A percentile compares a stretch with the other conserved stretches of the same genome.
These are phyloP conservation scores for Polyporus tsugae DNA, from an alignment of 1,284 basidiomycete species.

Conservation along the genomic window DNA sequence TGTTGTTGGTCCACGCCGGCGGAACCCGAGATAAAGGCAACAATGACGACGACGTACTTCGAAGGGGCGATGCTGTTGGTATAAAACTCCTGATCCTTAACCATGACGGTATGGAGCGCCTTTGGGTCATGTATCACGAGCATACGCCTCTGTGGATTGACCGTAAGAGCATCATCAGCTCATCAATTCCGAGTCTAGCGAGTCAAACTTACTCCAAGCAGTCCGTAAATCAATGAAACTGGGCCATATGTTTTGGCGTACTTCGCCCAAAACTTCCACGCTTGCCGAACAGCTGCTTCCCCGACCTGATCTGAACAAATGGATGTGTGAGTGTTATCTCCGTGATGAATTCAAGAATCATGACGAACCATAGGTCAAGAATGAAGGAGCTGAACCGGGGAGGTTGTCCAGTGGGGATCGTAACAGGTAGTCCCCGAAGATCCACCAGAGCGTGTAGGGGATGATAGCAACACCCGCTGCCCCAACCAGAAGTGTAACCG, in stretches of 20 bases:
- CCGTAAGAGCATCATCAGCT: not conserved
- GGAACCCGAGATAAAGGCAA: not conserved
- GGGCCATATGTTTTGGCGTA: slow-evolving; percentile 30
- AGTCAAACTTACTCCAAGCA: slow-evolving; percentile 27
- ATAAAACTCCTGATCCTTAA: slow-evolving; percentile 20
- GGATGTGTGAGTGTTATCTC: not conserved
- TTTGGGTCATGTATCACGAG: slow-evolving; percentile 14
- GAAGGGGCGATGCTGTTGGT: not conserved
- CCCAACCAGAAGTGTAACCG: not conserved
- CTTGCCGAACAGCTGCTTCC: not conserved
- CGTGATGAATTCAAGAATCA: not conserved
- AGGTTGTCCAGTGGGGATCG: slow-evolving; percentile 1
- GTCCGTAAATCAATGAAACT: slow-evolving; percentile 26
- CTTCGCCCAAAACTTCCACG: slow-evolving; percentile 1
- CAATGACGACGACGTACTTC: not conserved
- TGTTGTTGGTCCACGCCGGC: not conserved
- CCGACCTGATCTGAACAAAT: not conserved
- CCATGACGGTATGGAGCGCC: slow-evolving; percentile 17
- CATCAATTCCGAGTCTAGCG: not conserved
- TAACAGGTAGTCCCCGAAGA: not conserved
- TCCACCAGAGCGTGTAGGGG: not conserved
- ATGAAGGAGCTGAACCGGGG: not conserved
- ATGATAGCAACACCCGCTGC: not conserved
- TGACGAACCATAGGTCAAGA: not conserved
- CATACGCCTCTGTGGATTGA: not conserved